Base-by-base conservation (phyloP, 2,329 filamentous ascomycete species). In the Aureobasidium melanogenum region DNA sequence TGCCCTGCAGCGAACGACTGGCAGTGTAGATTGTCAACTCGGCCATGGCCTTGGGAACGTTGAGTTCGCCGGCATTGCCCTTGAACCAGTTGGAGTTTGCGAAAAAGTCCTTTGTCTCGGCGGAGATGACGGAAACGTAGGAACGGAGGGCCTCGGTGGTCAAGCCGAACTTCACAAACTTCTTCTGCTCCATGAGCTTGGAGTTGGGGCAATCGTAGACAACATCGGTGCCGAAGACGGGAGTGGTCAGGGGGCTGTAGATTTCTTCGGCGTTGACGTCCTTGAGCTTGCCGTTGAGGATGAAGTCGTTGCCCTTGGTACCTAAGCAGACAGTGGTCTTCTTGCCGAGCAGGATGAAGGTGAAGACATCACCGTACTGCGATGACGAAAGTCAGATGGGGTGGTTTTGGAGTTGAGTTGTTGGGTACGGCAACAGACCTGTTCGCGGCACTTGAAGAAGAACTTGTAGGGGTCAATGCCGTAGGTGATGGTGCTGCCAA, bases 131-230 rank as follows among this genome's bases (percentile, higher is more conserved):
- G 62, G 83, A 84, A 55, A 94, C 88, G 74, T 96, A 94, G 48
- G 83, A 84, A 60, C 79, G 84, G 76, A 92, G 88, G 26, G 88
- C 86, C 61, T 89, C 84, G 66, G 86, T 86, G 28, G 88, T 91
- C 59, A 92, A 84, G 64, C 87, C 88, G 68, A 88, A 84, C 75
- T 92, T 92, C 84, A 91, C 88, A 70, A 92, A 91, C 87, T 93
- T 94, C 80, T 96, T 96, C 80, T 96, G 91, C 78, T 96, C 91
- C 91, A 96, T 95, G 71, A 96, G 83, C 77, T 95, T 95, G 62
- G 89, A 81, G 73, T 95, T 95, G 44, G 90, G 89, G 76, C 90
- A 94, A 73, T 95, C 91, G 72, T 95, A 96, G 59, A 95, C 89
- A 28, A 96, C 91, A 76, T 92, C 87, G 68, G 84, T 86, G 67